These are phyloP conservation scores for Mycena alexandri DNA, from an alignment of 768 basidiomycete species.

Conservation along the genomic window DNA sequence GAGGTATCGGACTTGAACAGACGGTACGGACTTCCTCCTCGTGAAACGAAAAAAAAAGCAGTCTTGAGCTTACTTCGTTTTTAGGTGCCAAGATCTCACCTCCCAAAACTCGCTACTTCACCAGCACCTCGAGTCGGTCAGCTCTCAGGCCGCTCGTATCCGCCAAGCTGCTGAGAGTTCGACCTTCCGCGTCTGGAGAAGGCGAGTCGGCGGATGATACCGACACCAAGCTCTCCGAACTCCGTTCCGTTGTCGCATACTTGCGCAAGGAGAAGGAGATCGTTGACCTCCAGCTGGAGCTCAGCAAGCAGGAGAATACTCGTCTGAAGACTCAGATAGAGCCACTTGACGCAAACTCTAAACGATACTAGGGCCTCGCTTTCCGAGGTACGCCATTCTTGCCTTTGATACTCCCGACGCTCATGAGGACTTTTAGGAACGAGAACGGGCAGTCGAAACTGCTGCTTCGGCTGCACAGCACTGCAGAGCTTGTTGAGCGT, in stretches of 20 bases:
- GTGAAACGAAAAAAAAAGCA: neutral
- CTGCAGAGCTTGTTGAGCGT: constrained; percentile 83
- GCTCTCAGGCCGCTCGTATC: constrained; percentile 85
- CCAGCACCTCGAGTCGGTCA: constrained; percentile 88
- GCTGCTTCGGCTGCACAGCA: constrained; percentile 84
- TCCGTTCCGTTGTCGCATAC: constrained; percentile 84
- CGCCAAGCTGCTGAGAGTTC: constrained; percentile 74
- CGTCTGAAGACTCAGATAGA: constrained; percentile 84
- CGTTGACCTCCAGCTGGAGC: constrained; percentile 87
- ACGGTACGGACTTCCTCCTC: constrained; percentile 60
- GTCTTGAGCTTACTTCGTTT: neutral
- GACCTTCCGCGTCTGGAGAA: constrained; percentile 54
- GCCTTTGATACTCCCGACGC: constrained; percentile 4
- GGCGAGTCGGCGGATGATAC: constrained; percentile 61
- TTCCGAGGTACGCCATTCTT: constrained; percentile 66
- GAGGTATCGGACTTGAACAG: constrained; percentile 79
- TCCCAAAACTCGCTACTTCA: constrained; percentile 84
- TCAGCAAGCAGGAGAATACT: constrained; percentile 80
- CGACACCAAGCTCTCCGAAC: constrained; percentile 76
- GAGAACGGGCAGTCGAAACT: constrained; percentile 79
- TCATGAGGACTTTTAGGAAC: constrained; percentile 65
- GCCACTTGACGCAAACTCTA: constrained; percentile 73
- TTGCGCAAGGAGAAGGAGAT: constrained; percentile 94
- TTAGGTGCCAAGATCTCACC: constrained; percentile 78
- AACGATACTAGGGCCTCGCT: constrained; percentile 79